Percentiles rank a stretch among this genome's conserved stretches.
Evolutionary conservation across 257 asterid genomes (phyloP).

Genomic region (Nicotiana benthamiana): DNA sequence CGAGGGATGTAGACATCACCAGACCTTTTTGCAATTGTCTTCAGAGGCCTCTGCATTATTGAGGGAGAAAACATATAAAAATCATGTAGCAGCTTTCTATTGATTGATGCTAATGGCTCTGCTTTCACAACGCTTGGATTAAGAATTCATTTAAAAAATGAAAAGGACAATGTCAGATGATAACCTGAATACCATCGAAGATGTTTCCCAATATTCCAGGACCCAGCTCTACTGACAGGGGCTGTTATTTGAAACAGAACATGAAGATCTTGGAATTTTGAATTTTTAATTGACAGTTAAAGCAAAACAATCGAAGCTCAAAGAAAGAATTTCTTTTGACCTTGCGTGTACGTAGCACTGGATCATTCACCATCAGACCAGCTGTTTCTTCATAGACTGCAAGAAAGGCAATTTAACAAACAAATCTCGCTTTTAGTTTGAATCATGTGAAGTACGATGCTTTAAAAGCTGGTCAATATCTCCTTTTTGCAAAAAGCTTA

Average conservation of each 20-base stretch:
- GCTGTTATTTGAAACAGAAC: slow-evolving; percentile 38
- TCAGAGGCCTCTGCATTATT: slow-evolving; percentile 83
- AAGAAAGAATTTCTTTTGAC: slow-evolving; percentile 23
- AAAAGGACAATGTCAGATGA: background rate
- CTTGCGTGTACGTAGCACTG: slow-evolving; percentile 95
- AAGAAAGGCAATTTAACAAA: slow-evolving; percentile 7
- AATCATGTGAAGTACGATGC: background rate
- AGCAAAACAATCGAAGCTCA: background rate
- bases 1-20: slow-evolving; percentile 99
- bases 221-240: slow-evolving; percentile 90
- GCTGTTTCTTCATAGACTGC: slow-evolving; percentile 98
- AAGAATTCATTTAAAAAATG: background rate
- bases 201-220: slow-evolving; percentile 97
- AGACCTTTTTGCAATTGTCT: slow-evolving; percentile 86
- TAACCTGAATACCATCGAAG: slow-evolving; percentile 96
- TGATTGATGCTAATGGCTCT: background rate
- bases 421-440: background rate
- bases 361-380: slow-evolving; percentile 92
- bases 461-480: background rate
- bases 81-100: background rate
- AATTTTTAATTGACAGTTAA: background rate
- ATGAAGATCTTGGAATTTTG: background rate
- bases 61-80: background rate
- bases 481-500: background rate
- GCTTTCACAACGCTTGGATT: background rate